phyloP scores from a whole-genome alignment of 2,329 filamentous ascomycete genomes.

The Colletotrichum sp. region DNA sequence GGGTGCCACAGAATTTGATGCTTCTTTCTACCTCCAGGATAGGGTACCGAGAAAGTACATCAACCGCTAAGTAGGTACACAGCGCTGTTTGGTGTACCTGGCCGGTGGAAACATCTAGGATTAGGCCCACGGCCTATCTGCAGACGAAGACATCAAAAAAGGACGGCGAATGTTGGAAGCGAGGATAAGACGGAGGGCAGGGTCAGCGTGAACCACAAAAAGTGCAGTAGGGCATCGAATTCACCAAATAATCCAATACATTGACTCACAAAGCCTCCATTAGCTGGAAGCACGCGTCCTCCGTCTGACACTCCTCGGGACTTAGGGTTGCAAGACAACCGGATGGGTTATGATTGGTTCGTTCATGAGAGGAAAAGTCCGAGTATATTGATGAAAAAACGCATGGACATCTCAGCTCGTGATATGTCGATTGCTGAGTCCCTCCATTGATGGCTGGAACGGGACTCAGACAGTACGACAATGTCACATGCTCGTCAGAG shows the following conservation, averaged over 20 bases:
- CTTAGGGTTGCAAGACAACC: not conserved
- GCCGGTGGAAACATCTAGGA: not conserved
- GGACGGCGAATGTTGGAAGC: not conserved
- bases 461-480: not conserved
- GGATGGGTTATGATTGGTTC: not conserved
- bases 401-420: not conserved
- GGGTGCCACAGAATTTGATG: not conserved
- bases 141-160: not conserved
- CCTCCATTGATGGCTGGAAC: not conserved
- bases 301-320: not conserved
- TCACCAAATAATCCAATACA: not conserved
- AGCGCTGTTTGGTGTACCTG: not conserved
- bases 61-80: not conserved
- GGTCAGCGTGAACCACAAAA: not conserved
- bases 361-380: not conserved
- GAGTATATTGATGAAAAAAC: not conserved
- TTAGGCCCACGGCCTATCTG: not conserved
- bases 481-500: not conserved
- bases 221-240: not conserved
- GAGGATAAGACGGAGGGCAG: not conserved
- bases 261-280: not conserved
- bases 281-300: not conserved
- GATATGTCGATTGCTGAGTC: not conserved
- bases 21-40: not conserved
- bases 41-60: not conserved